Evolutionary conservation across 148 eudicot species (phyloP).

Genomic region (Diospyros lotus): DNA sequence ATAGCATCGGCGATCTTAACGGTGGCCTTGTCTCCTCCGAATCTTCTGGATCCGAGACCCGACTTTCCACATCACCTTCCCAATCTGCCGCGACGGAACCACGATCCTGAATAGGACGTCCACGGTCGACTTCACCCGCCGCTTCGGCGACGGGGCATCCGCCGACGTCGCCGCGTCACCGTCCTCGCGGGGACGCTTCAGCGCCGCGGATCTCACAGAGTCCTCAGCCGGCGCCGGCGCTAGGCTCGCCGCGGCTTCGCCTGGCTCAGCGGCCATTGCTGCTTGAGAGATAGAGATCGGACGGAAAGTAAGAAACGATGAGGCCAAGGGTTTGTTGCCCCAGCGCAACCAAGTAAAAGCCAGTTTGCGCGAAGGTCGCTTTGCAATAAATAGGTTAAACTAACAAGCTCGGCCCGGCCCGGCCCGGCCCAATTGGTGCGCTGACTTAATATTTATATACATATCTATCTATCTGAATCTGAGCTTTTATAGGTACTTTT

Average conservation of each 20-base stretch:
- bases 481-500: too few relatives aligned
- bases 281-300: neutral
- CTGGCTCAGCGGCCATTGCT: constrained; percentile 38
- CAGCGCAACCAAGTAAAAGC: too few relatives aligned
- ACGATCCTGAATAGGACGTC: constrained; percentile 73
- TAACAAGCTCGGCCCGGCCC: too few relatives aligned
- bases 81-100: constrained; percentile 78
- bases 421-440: too few relatives aligned
- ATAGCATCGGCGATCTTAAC: constrained; percentile 84
- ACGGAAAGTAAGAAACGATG: too few relatives aligned
- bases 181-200: constrained; percentile 55
- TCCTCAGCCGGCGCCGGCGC: constrained; percentile 10
- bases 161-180: constrained; percentile 14
- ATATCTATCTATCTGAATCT: too few relatives aligned
- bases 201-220: constrained; percentile 7
- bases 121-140: constrained; percentile 45
- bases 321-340: neutral
- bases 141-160: constrained; percentile 49
- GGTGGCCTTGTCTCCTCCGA: constrained; percentile 73
- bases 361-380: too few relatives aligned
- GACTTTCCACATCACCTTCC: constrained; percentile 80
- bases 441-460: too few relatives aligned
- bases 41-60: constrained; percentile 82
- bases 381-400: too few relatives aligned
- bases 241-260: constrained; percentile 20